Base-by-base conservation (phyloP, 2,329 filamentous ascomycete genomes). In the Cladophialophora exuberans region DNA sequence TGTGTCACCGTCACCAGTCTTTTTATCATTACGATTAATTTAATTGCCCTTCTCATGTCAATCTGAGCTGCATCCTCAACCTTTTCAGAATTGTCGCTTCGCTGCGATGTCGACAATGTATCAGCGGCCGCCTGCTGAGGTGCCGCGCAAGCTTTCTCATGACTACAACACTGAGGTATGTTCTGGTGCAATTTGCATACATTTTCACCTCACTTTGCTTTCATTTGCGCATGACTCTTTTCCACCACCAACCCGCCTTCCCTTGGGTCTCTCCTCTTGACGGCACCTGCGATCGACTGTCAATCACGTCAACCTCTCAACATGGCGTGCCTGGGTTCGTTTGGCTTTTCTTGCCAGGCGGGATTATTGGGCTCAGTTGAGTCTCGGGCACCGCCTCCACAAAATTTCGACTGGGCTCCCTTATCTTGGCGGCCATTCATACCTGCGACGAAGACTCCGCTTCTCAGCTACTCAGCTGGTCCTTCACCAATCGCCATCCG, bases 81-180 rank as follows among this genome's bases (percentile, higher is more conserved):
- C n/a, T n/a, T n/a, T n/a, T n/a, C n/a, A n/a, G n/a, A n/a, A n/a
- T n/a, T n/a, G n/a, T n/a, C n/a, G n/a, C n/a, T n/a, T n/a, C n/a
- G n/a, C n/a, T n/a, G n/a, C n/a, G n/a, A n/a, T 28, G 13, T 23
- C 11, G 13, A 47, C 15, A 28, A 56, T 60, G 57, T 57, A 39
- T 46, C 22, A 52, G 22, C 50, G 57, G 17, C 54, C 52, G 15
- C 31, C 53, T 6, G 47, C 58, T 23, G 52, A 61, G 10, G 7
- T 31, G 22, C 36, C 42, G 38, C 58, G 55, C 22, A 58, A 56
- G 45, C 23, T 48, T 26, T 45, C 52, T 17, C 46, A 39, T 28
- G 54, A 60, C 7, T 26, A 49, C 11, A 25, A 33, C 23, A 30
- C 52, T 11, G 59, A 61, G 52, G 59, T 61, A 59, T 43, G 59